These are phyloP conservation scores for Colletotrichum simmondsii DNA, from an alignment of 2,329 filamentous ascomycete genomes.

Conservation along the genomic window DNA sequence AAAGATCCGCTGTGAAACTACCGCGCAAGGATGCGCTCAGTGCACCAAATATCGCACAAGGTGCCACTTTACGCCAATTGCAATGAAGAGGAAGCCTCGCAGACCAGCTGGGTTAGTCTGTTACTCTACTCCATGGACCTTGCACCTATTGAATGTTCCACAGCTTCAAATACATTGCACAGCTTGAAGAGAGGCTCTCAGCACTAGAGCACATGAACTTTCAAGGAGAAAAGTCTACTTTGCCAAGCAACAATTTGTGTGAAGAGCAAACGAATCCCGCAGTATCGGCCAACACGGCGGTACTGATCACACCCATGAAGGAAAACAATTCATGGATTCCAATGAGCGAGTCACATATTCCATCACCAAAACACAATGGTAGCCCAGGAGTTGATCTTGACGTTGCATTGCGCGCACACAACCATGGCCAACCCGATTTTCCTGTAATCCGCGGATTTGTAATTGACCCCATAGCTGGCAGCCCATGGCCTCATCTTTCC, in stretches of 20 bases:
- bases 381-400: background rate
- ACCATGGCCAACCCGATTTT: background rate
- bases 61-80: conserved; percentile 44
- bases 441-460: background rate
- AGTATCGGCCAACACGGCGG: background rate
- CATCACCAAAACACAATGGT: background rate
- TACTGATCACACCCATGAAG: background rate
- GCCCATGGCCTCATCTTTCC: background rate
- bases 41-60: conserved; percentile 39
- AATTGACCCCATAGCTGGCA: background rate
- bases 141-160: background rate
- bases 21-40: conserved; percentile 38
- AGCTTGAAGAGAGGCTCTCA: conserved; percentile 36
- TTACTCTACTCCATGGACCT: background rate
- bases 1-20: conserved; percentile 43
- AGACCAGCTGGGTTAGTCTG: conserved; percentile 38
- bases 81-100: conserved; percentile 37
- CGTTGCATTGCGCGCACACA: background rate
- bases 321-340: background rate
- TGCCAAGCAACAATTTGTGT: background rate
- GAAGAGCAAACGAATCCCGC: background rate
- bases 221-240: background rate
- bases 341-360: background rate
- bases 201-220: conserved; percentile 26
- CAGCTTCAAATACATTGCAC: conserved; percentile 36